A percentile compares a stretch with the other conserved stretches of the same genome.
These are phyloP conservation scores for Rhododendron ovatum DNA, from an alignment of 148 eudicot species.

Conservation along the genomic window DNA sequence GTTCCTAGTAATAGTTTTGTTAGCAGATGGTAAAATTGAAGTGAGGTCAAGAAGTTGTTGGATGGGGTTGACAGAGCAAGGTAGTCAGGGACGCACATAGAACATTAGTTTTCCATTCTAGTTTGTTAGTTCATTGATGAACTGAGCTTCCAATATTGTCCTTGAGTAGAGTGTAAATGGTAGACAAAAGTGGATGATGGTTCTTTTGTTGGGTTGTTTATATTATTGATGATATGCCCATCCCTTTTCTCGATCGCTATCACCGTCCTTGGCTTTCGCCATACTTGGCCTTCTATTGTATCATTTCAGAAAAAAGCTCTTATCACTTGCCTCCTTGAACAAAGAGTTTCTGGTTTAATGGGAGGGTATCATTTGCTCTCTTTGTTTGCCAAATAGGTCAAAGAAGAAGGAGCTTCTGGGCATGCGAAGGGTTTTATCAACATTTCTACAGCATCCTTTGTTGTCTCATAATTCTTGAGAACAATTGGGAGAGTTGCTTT, in stretches of 20 bases:
- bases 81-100: neutral
- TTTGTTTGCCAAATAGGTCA: constrained; percentile 1
- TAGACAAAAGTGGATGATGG: neutral
- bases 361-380: neutral
- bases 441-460: constrained; percentile 1
- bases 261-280: neutral
- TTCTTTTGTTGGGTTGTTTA: neutral
- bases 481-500: constrained; percentile 15
- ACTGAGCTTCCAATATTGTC: neutral
- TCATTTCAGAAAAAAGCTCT: neutral
- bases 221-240: neutral
- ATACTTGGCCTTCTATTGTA: neutral
- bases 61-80: neutral
- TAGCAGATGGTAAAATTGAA: neutral
- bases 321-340: neutral
- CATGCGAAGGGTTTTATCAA: neutral
- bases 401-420: neutral
- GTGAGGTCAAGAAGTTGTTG: neutral
- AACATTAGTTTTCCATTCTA: neutral
- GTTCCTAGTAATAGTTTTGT: neutral
- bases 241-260: neutral
- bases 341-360: neutral
- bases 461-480: constrained; percentile 5
- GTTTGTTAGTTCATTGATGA: neutral
- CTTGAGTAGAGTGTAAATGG: neutral